Conservation (phyloP, 2,329 filamentous ascomycete genomes). For the Colletotrichum lupini region DNA sequence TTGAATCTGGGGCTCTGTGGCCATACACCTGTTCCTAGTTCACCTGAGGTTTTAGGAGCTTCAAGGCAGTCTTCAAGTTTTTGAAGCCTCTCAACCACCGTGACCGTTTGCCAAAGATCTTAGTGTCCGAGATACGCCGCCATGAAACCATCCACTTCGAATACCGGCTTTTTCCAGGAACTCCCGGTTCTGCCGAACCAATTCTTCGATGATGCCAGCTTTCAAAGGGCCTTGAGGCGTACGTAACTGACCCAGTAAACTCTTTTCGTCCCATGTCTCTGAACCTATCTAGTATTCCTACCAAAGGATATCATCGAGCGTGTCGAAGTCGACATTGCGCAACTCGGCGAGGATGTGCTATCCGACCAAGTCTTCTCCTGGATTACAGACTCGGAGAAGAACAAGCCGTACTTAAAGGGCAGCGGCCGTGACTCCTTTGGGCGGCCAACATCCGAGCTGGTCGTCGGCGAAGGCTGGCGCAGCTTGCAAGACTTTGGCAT, state of each 20-base stretch:
- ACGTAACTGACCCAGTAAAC: constrained; percentile 36
- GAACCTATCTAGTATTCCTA: constrained; percentile 57
- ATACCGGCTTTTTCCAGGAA: constrained; percentile 67
- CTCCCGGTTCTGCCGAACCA: constrained; percentile 65
- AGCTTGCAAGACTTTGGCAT: constrained; percentile 69
- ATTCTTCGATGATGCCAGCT: constrained; percentile 64
- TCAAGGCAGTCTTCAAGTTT: background rate
- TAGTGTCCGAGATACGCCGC: background rate
- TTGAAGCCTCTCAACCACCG: background rate
- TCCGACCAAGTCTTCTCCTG: constrained; percentile 65
- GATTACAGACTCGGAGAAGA: constrained; percentile 73
- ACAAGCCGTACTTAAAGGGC: constrained; percentile 69
- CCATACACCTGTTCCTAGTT: background rate
- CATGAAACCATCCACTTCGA: constrained; percentile 58
- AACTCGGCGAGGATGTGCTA: constrained; percentile 64
- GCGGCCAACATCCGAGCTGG: constrained; percentile 65
- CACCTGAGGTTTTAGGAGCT: background rate
- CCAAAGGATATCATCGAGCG: constrained; percentile 51
- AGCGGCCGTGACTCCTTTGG: constrained; percentile 72
- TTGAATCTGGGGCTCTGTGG: background rate
- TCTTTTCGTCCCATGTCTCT: background rate
- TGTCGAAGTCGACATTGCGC: constrained; percentile 55
- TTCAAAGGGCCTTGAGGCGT: constrained; percentile 64
- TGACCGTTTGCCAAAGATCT: background rate
- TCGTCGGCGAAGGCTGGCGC: constrained; percentile 76